A percentile compares a stretch with the other conserved stretches of the same genome.
phyloP scores from a whole-genome alignment of 345 rosid genomes.

The Cardiospermum halicacabum region DNA sequence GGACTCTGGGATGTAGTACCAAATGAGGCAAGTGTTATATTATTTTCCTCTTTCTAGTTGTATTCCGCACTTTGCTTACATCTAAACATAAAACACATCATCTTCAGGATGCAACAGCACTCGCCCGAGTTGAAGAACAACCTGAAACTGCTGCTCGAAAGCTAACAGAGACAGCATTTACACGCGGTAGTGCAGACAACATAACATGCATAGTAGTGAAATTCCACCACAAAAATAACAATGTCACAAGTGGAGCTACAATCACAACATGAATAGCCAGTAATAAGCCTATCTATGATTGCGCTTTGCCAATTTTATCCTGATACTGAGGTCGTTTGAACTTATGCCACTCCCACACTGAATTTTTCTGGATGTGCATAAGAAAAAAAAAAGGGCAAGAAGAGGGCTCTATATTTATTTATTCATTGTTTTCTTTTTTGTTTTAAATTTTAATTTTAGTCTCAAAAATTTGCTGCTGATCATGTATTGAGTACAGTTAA shows the following conservation, averaged over 20 bases:
- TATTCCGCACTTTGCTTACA: not conserved
- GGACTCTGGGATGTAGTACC: constrained; percentile 98
- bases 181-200: constrained; percentile 92
- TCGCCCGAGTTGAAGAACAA: constrained; percentile 70
- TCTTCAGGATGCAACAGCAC: constrained; percentile 77
- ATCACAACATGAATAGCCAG: constrained; percentile 16
- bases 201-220: constrained; percentile 93
- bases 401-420: constrained; percentile 33
- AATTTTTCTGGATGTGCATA: constrained; percentile 27
- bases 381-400: constrained; percentile 6
- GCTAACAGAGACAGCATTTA: constrained; percentile 75
- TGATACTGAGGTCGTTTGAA: no score
- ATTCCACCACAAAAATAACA: constrained; percentile 54
- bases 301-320: no score
- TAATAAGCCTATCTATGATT: no score
- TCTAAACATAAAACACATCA: not conserved
- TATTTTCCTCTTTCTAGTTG: constrained; percentile 1
- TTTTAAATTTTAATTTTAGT: constrained; percentile 1
- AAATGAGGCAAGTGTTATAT: constrained; percentile 54
- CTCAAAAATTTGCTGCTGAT: not conserved
- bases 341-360: no score
- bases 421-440: constrained; percentile 39
- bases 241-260: constrained; percentile 26
- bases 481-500: constrained; percentile 4
- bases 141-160: constrained; percentile 84